Evolutionary conservation across 768 basidiomycete genomes (phyloP), one percentile per base, ranked within the genome.

Genomic region (Kwoniella shandongensis): DNA sequence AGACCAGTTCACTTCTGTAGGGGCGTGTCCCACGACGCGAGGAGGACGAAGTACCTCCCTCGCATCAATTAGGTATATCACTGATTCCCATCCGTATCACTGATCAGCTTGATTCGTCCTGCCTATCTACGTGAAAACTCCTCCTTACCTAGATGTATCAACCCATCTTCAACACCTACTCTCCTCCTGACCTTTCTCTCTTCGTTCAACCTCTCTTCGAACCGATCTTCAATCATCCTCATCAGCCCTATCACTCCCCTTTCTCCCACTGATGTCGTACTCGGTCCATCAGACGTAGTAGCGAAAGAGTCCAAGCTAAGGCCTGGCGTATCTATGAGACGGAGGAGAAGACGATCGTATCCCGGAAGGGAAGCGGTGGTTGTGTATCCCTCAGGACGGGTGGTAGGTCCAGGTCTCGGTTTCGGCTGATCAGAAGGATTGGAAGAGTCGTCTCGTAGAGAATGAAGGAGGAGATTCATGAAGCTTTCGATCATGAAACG

Each of bases 121-220:
- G n/a, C n/a, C n/a, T n/a, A n/a, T n/a, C n/a, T n/a, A n/a, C n/a
- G n/a, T n/a, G n/a, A n/a, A n/a, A n/a, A n/a, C n/a, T n/a, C 17
- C n/a, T 18, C 47, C 70, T 65, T 38, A 72, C 70, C 61, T 10
- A 73, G 59, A 63, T 73, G 71, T n/a, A 70, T 45, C 41, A 73
- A 26, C 2, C 64, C 60, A 25, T 66, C 66, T 15, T 55, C 63
- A 17, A 49, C 63, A 32, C 53, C 32, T 22, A 51, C 44, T 39
- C 52, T 45, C 23, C 71, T 45, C 10, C 67, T 56, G 17, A 73
- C 59, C 49, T 61, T 65, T 20, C 54, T 61, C 44, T 73, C 71
- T 51, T 73, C 71, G 36, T 56, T 38, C 49, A 69, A 55, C 13
- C 54, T 53, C 40, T 63, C 63, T 35, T 52, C 66, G 45, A 66